Evolutionary conservation across 116 monocot genomes (phyloP), one percentile per base, ranked within the genome.

Genomic region (Trichopus zeylanicus): DNA sequence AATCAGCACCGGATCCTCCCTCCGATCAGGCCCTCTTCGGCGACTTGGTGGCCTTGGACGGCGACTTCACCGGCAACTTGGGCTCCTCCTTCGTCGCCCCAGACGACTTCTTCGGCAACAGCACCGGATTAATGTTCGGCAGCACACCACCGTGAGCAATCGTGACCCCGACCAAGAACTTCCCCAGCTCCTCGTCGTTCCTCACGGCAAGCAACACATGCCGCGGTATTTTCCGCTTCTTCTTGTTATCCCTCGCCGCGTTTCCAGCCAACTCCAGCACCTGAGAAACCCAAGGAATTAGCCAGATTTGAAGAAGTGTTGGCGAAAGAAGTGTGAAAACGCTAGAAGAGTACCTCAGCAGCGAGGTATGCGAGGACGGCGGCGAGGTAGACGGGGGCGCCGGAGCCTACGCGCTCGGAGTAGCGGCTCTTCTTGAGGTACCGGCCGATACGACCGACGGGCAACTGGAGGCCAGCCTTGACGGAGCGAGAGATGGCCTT

Each of bases 381-480:
- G 31, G 87, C 82, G 51, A 81, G 71, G 66, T 75, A 87, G 64
- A 87, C 77, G 30, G 88, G 88, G n/a, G 87, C 82, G 19, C 82
- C 87, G 18, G 75, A 46, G 37, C 87, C 87, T 8, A 87, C 75
- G 26, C 87, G 87, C 46, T 79, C 56, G 25, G 82, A 68, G 39
- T 87, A 87, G 23, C 87, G 78, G 35, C 87, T 82, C 27, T 76
- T 75, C 63, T 80, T 80, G 29, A 80, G 71, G 63, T 28, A 80
- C 23, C 80, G 80, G 26, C 72, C 68, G 53, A 83, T 78, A 21
- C 83, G 64, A 0, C 80, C 74, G 46, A 80, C 80, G 51, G 80
- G 80, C 62, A 80, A 80, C 61, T 80, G 82, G 35, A 82, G 78
- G 13, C 78, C 82, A 9, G 82, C 82, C 59, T 78, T 77, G 21